Percentiles rank a stretch among this genome's conserved stretches.
phyloP scores from a whole-genome alignment of 768 basidiomycete species.

The Lactarius hatsudake region DNA sequence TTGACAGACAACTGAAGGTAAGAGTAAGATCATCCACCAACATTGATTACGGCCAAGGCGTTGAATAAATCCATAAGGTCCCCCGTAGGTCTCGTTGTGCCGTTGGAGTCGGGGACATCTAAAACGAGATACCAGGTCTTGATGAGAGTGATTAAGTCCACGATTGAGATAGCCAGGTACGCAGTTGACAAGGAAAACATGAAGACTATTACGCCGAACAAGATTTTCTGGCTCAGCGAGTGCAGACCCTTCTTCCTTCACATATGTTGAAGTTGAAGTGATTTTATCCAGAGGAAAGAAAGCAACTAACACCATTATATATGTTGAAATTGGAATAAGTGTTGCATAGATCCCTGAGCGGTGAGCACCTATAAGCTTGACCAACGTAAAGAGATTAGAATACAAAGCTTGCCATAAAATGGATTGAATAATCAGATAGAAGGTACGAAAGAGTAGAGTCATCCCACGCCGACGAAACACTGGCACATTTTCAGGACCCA shows the following conservation, averaged over 20 bases:
- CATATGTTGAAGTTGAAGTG: too few species aligned
- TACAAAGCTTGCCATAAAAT: neutral
- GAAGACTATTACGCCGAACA: neutral
- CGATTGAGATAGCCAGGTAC: constrained; percentile 8
- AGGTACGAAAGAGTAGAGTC: neutral
- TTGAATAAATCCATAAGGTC: constrained; percentile 5
- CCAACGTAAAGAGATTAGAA: neutral
- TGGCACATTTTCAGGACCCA: neutral
- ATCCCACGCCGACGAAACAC: neutral
- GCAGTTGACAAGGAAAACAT: constrained; percentile 12
- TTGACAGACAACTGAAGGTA: neutral
- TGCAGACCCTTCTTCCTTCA: neutral
- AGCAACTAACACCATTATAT: too few species aligned
- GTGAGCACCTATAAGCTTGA: neutral
- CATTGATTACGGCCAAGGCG: constrained; percentile 15
- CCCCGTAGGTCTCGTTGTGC: neutral
- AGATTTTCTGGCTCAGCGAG: neutral
- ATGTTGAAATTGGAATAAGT: too few species aligned
- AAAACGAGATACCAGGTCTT: neutral
- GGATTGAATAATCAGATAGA: neutral
- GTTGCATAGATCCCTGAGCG: neutral
- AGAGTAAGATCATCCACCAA: neutral
- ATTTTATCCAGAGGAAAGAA: too few species aligned
- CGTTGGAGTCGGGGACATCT: neutral
- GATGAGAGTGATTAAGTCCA: neutral